A percentile compares a stretch with the other conserved stretches of the same genome.
Evolutionary conservation across 1,139 yeast genomes (phyloP).

Genomic region (Hansenula anomala): DNA sequence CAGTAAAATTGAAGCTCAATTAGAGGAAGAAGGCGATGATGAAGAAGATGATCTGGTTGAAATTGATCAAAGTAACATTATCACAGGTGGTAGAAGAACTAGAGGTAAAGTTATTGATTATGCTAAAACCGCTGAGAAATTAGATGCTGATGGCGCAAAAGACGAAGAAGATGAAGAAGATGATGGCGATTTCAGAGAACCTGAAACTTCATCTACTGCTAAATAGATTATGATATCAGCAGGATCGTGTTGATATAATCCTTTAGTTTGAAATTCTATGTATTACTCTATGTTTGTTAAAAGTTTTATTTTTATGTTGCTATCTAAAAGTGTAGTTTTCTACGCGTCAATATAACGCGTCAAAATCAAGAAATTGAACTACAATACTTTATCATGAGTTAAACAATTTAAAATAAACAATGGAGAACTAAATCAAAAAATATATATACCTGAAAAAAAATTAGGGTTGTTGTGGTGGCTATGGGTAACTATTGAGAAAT

Average conservation of each 20-base stretch:
- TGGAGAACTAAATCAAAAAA: neutral
- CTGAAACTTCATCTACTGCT: slow-evolving; percentile 1
- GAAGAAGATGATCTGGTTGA: slow-evolving; percentile 80
- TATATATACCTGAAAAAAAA: neutral
- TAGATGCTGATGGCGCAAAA: slow-evolving; percentile 46
- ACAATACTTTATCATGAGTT: too few species aligned
- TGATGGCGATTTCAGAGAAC: slow-evolving; percentile 25
- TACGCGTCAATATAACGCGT: too few species aligned
- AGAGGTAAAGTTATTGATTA: slow-evolving; percentile 88
- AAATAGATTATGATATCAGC: neutral
- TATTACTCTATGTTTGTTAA: neutral
- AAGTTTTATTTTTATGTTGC: neutral
- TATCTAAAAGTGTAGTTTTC: too few species aligned
- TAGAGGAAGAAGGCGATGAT: slow-evolving; percentile 43
- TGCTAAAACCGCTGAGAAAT: slow-evolving; percentile 73
- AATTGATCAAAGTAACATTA: slow-evolving; percentile 81
- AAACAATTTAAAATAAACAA: neutral
- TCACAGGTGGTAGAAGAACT: slow-evolving; percentile 82
- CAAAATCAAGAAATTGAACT: too few species aligned
- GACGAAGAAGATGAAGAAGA: slow-evolving; percentile 40
- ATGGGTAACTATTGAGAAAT: too few species aligned
- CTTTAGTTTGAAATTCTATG: too few species aligned
- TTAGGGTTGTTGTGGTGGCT: too few species aligned
- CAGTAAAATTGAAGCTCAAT: slow-evolving; percentile 38
- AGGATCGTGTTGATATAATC: too few species aligned